Evolutionary conservation across 176 grass and related monocot species (phyloP).

Genomic region (Musa acuminata): DNA sequence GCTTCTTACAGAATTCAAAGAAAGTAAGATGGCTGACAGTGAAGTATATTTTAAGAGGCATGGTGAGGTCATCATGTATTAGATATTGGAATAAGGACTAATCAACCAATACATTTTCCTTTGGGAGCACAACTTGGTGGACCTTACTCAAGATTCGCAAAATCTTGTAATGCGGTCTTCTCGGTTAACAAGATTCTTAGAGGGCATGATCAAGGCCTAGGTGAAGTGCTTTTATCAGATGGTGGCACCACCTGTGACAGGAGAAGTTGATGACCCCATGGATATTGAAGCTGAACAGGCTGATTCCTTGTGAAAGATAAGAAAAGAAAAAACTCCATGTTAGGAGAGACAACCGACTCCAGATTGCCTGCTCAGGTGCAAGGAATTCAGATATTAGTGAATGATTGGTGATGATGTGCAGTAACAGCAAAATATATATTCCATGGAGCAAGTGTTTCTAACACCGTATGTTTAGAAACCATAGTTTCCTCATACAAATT

Average conservation of each 20-base stretch:
- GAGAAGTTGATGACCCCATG: slow-evolving; percentile 39
- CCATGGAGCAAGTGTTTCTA: no score
- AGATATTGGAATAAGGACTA: slow-evolving; percentile 44
- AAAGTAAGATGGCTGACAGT: slow-evolving; percentile 40
- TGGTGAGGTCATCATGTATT: slow-evolving; percentile 62
- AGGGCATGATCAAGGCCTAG: slow-evolving; percentile 29
- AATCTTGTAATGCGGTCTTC: slow-evolving; percentile 86
- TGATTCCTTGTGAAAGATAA: neutral
- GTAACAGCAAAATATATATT: no score
- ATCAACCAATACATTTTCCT: slow-evolving; percentile 68
- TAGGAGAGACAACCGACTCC: no score
- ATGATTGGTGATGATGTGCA: no score
- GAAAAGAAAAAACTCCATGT: no score
- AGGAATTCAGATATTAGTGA: no score
- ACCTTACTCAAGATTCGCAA: slow-evolving; percentile 53
- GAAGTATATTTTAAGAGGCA: slow-evolving; percentile 30
- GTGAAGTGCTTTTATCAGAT: slow-evolving; percentile 32
- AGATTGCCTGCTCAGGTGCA: no score
- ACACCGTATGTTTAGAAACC: no score
- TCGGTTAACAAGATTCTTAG: slow-evolving; percentile 29
- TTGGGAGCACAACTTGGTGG: slow-evolving; percentile 70
- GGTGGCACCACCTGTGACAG: slow-evolving; percentile 56
- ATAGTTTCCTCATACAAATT: no score
- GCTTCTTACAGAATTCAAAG: slow-evolving; percentile 45
- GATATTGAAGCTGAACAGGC: neutral